Evolutionary conservation across 495 filamentous ascomycete genomes (phyloP), one percentile per base, ranked within the genome.

Genomic region (Neurospora sp.): DNA sequence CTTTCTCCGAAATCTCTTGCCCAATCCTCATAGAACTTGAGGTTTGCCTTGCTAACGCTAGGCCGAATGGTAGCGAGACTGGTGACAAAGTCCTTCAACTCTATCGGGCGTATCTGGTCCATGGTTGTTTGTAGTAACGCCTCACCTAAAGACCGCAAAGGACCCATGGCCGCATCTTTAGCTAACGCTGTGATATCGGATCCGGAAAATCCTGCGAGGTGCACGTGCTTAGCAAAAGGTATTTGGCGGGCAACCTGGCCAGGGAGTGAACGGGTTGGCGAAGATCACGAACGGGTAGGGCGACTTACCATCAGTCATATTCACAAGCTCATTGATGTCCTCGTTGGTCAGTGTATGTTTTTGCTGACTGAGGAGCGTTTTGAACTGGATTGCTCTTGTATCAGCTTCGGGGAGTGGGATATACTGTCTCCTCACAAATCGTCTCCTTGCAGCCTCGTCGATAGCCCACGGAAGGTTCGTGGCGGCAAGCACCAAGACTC

Each of bases 391-490:
- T 71, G 87, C 88, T 68, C 96, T 86, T 0, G 96, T 96, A 75
- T 90, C 85, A 16, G 88, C 87, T 78, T 98, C 96, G 3, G 96
- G 96, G 44, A 99, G 78, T 3, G 96, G 96, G 71, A 99, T 98
- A 80, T 99, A 99, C 79, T 98, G 96, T 69, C 96, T 84, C 45
- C 96, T 88, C 35, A 98, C 96, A 78, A 99, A 99, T 69, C 96
- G 86, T 71, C 96, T 84, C 69, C 96, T 87, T 9, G 96, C 96
- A 40, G 96, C 96, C 80, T 98, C 96, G 76, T 99, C 96, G 76
- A 98, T 98, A 47, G 94, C 94, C 96, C 96, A 99, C 1, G 96
- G 96, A 78, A 99, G 81, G 78, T 99, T 99, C 9, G 96, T 99
- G 40, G 96, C 96, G 3, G 96, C 96, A 37, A 99, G 85, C 1